Base-by-base conservation (phyloP, 441 rosid genomes). In the Dalechampia spathulata region DNA sequence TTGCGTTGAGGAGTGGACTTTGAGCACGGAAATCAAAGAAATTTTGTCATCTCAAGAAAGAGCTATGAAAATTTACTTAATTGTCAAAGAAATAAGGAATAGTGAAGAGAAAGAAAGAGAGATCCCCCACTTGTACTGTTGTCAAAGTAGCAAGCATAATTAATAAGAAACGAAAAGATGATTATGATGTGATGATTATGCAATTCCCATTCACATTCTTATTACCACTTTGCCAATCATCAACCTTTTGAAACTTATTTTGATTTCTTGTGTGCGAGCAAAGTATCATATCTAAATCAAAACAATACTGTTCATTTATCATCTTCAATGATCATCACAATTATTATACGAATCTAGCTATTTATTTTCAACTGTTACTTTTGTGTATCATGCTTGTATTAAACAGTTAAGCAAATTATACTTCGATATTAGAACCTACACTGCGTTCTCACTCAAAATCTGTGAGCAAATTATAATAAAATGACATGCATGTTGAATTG, bases 181-280 rank as follows among this genome's bases (percentile, higher is more conserved):
- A 58, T 63, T 46, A 41, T 56, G 62, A 57, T 62, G 55, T 55
- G 61, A 66, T 67, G 52, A 38, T 36, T 44, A 27, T 52, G 32
- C 1, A 49, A 16, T 27, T 30, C 6, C 52, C 41, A 41, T 7
- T 28, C 28, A 13, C 20, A 30, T 25, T 40, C 21, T 42, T 41
- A 23, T 23, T 49, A 30, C 50, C 21, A 27, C 26, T 55, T 16
- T 56, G 36, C 43, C 56, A 46, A 37, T 54, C 10, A 36, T 62
- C 37, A 14, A 13, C 20, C 7, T 53, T 52, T 54, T 30, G 0
- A 8, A 22, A 7, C 38, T 36, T 13, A 32, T 11, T 15, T 19
- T 10, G 9, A n/a, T n/a, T n/a, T n/a, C n/a, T n/a, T n/a, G n/a
- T 58, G 2, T 6, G 3, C 11, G 20, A 23, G 52, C 16, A 44